Evolutionary conservation across 2,329 filamentous ascomycete genomes (phyloP).

Genomic region (Fusarium oxysporum): DNA sequence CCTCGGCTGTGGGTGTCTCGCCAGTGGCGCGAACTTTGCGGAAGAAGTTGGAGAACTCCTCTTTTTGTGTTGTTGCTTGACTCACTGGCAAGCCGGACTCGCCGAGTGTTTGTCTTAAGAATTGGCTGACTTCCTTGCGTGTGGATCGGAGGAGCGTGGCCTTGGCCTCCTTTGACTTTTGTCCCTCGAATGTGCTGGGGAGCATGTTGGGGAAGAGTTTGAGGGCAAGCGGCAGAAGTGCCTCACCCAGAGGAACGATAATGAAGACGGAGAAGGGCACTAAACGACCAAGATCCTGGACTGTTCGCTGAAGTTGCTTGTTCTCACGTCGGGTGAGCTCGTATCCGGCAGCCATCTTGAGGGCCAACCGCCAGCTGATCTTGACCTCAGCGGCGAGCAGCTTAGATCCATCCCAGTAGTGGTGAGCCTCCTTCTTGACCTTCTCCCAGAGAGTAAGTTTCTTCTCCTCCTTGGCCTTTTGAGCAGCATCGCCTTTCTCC

Average conservation of each 20-base stretch:
- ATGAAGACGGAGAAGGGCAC: conserved; percentile 98
- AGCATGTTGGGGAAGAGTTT: conserved; percentile 97
- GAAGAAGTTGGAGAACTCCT: conserved; percentile 98
- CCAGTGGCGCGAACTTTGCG: conserved; percentile 93
- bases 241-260: conserved; percentile 94
- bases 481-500: conserved; percentile 68
- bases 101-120: conserved; percentile 87
- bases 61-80: conserved; percentile 84
- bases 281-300: conserved; percentile 90
- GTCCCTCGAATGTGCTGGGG: conserved; percentile 95
- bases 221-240: conserved; percentile 89
- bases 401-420: conserved; percentile 99
- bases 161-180: conserved; percentile 91
- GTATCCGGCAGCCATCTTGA: conserved; percentile 99
- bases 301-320: conserved; percentile 90
- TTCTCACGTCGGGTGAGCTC: conserved; percentile 94
- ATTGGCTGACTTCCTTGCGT: conserved; percentile 91
- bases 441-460: conserved; percentile 92
- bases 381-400: conserved; percentile 89
- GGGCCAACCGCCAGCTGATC: conserved; percentile 89
- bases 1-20: conserved; percentile 85
- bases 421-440: conserved; percentile 91
- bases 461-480: conserved; percentile 76
- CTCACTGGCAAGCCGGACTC: conserved; percentile 95
- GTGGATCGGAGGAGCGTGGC: conserved; percentile 83